phyloP scores from a whole-genome alignment of 176 grass and related monocot species.

The Miscanthus lutarioriparius region DNA sequence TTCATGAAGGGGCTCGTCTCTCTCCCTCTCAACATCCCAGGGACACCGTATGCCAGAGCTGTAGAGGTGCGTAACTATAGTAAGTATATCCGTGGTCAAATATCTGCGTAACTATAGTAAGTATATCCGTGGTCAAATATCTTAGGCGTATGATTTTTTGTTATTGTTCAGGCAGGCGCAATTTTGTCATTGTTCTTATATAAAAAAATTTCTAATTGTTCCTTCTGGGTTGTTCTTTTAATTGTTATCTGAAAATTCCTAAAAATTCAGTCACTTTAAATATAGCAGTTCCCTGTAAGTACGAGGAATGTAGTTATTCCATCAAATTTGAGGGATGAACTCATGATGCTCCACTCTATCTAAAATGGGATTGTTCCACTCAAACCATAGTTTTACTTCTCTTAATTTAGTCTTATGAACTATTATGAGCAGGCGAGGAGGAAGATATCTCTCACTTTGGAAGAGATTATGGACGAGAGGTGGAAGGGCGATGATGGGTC shows the following conservation, averaged over 20 bases:
- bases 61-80: constrained; percentile 39
- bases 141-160: neutral
- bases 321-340: neutral
- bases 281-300: neutral
- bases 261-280: neutral
- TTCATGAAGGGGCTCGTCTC: constrained; percentile 95
- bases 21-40: constrained; percentile 79
- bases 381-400: neutral
- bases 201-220: neutral
- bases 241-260: neutral
- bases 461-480: constrained; percentile 65
- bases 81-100: no score
- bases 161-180: neutral
- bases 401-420: neutral
- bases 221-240: neutral
- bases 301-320: neutral
- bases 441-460: constrained; percentile 74
- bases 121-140: no score
- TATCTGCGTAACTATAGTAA: no score
- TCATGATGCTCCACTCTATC: neutral
- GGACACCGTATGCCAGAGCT: constrained; percentile 76
- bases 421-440: constrained; percentile 63
- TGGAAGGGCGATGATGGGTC: constrained; percentile 24
- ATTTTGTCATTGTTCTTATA: neutral
- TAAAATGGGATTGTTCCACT: no score